These are phyloP conservation scores for Quercus lobata DNA, from an alignment of 331 rosid genomes.

Conservation along the genomic window DNA sequence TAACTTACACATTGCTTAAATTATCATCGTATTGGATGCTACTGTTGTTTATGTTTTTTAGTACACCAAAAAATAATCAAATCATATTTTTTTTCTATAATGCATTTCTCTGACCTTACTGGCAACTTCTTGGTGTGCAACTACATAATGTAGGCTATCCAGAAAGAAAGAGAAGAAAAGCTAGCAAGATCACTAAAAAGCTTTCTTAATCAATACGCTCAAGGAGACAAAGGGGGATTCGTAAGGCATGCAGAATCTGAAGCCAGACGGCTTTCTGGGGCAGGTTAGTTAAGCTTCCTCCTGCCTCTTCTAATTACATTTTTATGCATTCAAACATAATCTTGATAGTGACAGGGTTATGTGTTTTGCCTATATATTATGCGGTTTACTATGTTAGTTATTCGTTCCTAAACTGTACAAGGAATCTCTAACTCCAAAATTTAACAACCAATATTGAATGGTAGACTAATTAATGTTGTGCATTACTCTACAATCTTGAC, in stretches of 20 bases:
- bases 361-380: not conserved
- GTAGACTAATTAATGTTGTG: not conserved
- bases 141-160: conserved; percentile 51
- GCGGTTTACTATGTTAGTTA: not conserved
- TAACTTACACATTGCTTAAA: not conserved
- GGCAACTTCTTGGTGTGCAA: conserved; percentile 4
- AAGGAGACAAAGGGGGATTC: conserved; percentile 76
- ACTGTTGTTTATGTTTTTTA: not conserved
- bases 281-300: conserved; percentile 47
- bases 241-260: conserved; percentile 69
- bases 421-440: not conserved
- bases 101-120: not conserved
- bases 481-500: not conserved
- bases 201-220: conserved; percentile 60
- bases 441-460: not conserved
- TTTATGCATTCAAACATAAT: not conserved
- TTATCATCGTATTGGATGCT: not conserved
- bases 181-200: conserved; percentile 59
- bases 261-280: conserved; percentile 74
- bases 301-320: not conserved
- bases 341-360: not conserved
- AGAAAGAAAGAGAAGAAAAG: conserved; percentile 89
- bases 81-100: not conserved
- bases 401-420: not conserved
- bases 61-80: not conserved